Conservation (phyloP, 2,329 filamentous ascomycete genomes). For the Epichloe scottii region DNA sequence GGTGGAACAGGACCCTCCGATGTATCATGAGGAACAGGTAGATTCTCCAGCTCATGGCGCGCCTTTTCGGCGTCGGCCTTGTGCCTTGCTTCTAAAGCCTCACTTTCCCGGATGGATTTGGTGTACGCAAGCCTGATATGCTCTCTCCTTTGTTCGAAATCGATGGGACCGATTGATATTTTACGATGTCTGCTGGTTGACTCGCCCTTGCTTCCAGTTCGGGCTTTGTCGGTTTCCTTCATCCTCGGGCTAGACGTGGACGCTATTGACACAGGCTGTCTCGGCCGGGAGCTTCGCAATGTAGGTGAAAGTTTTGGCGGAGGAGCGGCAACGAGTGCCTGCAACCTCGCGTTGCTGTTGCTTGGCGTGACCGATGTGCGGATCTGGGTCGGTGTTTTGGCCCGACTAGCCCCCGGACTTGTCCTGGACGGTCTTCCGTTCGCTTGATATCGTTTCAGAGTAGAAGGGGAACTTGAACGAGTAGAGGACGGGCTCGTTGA, state of each 20-base stretch:
- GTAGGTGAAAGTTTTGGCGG: conserved; percentile 64
- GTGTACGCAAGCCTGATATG: conserved; percentile 77
- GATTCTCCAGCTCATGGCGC: conserved; percentile 34
- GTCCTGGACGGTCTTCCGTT: conserved; percentile 28
- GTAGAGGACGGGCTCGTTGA: conserved; percentile 39
- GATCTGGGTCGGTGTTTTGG: conserved; percentile 31
- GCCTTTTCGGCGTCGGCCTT: conserved; percentile 36
- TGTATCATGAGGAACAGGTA: conserved; percentile 11
- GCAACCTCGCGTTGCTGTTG: conserved; percentile 47
- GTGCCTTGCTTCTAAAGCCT: conserved; percentile 44
- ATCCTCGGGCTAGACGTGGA: conserved; percentile 58
- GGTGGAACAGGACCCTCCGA: neutral
- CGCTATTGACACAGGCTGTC: conserved; percentile 65
- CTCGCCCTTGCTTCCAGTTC: conserved; percentile 24
- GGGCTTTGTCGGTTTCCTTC: conserved; percentile 43
- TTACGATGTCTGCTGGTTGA: conserved; percentile 33
- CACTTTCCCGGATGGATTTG: conserved; percentile 65
- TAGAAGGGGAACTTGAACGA: conserved; percentile 43
- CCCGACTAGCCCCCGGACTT: conserved; percentile 24
- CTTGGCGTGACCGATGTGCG: conserved; percentile 33
- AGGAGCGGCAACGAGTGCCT: conserved; percentile 61
- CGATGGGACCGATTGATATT: conserved; percentile 58
- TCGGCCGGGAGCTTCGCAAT: conserved; percentile 68
- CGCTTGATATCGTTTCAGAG: conserved; percentile 28
- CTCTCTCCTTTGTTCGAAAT: conserved; percentile 72